These are phyloP conservation scores for Staphylotrichum tortipilum DNA, from an alignment of 495 filamentous ascomycete species.

Conservation along the genomic window DNA sequence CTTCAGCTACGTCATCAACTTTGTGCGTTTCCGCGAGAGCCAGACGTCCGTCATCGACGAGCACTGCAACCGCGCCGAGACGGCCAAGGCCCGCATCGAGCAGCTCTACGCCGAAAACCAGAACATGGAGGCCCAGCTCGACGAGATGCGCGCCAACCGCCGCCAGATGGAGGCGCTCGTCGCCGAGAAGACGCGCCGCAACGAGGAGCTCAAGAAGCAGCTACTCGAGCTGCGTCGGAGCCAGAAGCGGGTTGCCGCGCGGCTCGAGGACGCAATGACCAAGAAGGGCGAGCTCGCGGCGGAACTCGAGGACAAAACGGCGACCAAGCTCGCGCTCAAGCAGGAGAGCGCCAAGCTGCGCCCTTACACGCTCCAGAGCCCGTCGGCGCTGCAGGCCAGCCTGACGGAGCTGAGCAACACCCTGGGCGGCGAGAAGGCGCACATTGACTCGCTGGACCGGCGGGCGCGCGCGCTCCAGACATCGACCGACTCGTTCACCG, in stretches of 20 bases:
- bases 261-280: conserved; percentile 63
- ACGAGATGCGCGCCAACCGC: conserved; percentile 68
- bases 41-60: conserved; percentile 79
- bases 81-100: conserved; percentile 77
- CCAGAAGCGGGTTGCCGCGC: conserved; percentile 70
- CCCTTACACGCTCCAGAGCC: conserved; percentile 85
- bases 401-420: conserved; percentile 72
- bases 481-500: conserved; percentile 75
- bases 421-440: conserved; percentile 63
- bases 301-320: conserved; percentile 71
- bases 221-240: conserved; percentile 66
- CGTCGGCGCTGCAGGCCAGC: conserved; percentile 69
- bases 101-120: conserved; percentile 78
- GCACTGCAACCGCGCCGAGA: conserved; percentile 83
- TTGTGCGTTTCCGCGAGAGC: conserved; percentile 89
- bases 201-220: conserved; percentile 73
- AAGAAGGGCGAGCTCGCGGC: conserved; percentile 64
- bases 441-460: conserved; percentile 80
- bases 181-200: conserved; percentile 69
- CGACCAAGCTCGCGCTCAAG: conserved; percentile 45
- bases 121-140: conserved; percentile 68
- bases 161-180: conserved; percentile 70
- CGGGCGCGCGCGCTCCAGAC: conserved; percentile 85
- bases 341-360: conserved; percentile 81
- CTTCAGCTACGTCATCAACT: conserved; percentile 95